Conservation (phyloP, 169 alveolate species). For the Amoebophrya sp. region DNA sequence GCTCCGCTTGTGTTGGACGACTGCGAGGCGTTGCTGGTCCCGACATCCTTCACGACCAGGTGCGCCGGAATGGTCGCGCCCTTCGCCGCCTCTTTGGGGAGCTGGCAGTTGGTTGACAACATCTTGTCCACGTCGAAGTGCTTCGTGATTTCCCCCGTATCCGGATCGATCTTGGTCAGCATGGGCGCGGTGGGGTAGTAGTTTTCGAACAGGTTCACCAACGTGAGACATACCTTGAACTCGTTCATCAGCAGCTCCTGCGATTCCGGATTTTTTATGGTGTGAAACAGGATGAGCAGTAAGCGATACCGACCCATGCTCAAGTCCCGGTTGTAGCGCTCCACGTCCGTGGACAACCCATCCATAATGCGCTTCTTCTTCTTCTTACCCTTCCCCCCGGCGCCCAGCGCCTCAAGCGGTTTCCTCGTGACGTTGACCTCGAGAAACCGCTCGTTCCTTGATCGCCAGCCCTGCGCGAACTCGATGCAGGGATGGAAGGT, state of each 20-base stretch:
- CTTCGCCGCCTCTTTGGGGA: not conserved
- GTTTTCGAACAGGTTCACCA: not conserved
- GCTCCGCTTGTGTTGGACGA: too few relatives aligned
- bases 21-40: not conserved
- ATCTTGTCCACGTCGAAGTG: too few relatives aligned
- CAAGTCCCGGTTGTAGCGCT: not conserved
- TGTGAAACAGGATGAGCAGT: not conserved
- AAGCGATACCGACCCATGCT: not conserved
- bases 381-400: not conserved
- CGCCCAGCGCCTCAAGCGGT: not conserved
- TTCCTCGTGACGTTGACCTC: slow-evolving; percentile 11
- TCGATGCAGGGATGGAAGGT: not conserved
- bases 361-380: not conserved
- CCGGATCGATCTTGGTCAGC: too few relatives aligned
- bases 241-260: not conserved
- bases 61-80: slow-evolving; percentile 17
- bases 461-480: not conserved
- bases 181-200: not conserved
- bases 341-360: not conserved
- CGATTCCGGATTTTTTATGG: not conserved
- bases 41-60: not conserved
- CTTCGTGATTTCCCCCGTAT: too few relatives aligned
- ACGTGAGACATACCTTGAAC: not conserved
- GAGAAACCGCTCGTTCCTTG: not conserved
- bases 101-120: not conserved